Conservation (phyloP, 2,329 filamentous ascomycete species). For the Endoconidiophora laricicola region DNA sequence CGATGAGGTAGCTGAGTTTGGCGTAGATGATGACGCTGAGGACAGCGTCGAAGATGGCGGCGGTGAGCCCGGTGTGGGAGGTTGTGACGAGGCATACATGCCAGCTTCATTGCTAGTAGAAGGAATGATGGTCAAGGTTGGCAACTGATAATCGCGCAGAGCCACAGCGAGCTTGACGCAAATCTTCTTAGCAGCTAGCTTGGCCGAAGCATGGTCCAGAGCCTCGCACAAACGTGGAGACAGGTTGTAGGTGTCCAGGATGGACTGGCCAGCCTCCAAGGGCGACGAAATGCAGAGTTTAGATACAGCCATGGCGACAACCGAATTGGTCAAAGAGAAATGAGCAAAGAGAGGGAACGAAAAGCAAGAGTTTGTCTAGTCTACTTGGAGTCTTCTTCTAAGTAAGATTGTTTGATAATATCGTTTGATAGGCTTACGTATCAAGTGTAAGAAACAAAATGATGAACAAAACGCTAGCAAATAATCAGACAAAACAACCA, state of each 20-base stretch:
- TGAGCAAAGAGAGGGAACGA: not conserved
- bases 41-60: slow-evolving; percentile 13
- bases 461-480: not conserved
- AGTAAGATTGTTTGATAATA: not conserved
- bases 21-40: not conserved
- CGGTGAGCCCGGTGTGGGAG: slow-evolving; percentile 20
- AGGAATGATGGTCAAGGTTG: slow-evolving; percentile 9
- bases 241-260: slow-evolving; percentile 41
- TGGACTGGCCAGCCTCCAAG: slow-evolving; percentile 43
- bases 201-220: slow-evolving; percentile 40
- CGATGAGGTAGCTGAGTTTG: slow-evolving; percentile 15
- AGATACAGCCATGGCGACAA: slow-evolving; percentile 24
- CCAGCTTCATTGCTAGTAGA: slow-evolving; percentile 2
- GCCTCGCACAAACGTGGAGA: slow-evolving; percentile 36
- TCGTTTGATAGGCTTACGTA: too few species aligned
- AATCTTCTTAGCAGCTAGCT: slow-evolving; percentile 36
- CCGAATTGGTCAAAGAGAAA: not conserved
- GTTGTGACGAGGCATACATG: slow-evolving; percentile 8
- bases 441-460: not conserved
- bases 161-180: slow-evolving; percentile 42
- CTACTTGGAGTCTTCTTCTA: not conserved
- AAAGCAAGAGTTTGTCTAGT: slow-evolving; percentile 1
- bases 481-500: slow-evolving; percentile 9
- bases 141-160: slow-evolving; percentile 38
- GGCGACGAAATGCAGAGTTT: slow-evolving; percentile 45